phyloP scores from a whole-genome alignment of 2,329 filamentous ascomycete species.

The Talaromyces sp. region DNA sequence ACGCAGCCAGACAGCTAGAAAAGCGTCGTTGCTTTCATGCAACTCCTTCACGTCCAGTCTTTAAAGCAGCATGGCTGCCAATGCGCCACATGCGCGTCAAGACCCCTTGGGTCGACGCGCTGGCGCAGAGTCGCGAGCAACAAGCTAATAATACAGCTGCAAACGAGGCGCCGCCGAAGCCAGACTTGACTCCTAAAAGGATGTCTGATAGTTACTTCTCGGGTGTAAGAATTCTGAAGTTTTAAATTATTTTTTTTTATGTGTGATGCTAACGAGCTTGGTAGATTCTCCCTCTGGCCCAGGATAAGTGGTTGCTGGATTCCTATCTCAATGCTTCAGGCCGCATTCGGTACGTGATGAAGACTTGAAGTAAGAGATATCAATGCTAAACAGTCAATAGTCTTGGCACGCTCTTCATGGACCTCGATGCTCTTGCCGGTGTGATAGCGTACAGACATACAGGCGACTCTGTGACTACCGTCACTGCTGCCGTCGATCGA shows the following conservation, averaged over 20 bases:
- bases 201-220: slow-evolving; percentile 69
- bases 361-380: slow-evolving; percentile 1
- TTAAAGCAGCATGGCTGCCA: slow-evolving; percentile 43
- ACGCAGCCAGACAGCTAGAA: not conserved
- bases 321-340: slow-evolving; percentile 73
- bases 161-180: slow-evolving; percentile 33
- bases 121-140: slow-evolving; percentile 49
- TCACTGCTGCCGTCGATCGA: slow-evolving; percentile 60
- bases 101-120: slow-evolving; percentile 66
- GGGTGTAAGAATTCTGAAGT: slow-evolving; percentile 45
- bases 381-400: slow-evolving; percentile 27
- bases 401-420: slow-evolving; percentile 72
- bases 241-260: not conserved
- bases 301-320: slow-evolving; percentile 72
- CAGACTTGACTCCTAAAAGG: slow-evolving; percentile 59
- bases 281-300: slow-evolving; percentile 63
- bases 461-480: slow-evolving; percentile 59
- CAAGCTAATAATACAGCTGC: slow-evolving; percentile 18
- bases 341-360: slow-evolving; percentile 55
- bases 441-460: slow-evolving; percentile 72
- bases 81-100: slow-evolving; percentile 48
- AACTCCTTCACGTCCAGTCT: slow-evolving; percentile 21
- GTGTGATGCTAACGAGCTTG: slow-evolving; percentile 15
- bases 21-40: slow-evolving; percentile 25
- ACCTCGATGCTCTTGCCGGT: slow-evolving; percentile 71